Evolutionary conservation across 2,329 filamentous ascomycete genomes (phyloP).

Genomic region (Fusarium piperis): DNA sequence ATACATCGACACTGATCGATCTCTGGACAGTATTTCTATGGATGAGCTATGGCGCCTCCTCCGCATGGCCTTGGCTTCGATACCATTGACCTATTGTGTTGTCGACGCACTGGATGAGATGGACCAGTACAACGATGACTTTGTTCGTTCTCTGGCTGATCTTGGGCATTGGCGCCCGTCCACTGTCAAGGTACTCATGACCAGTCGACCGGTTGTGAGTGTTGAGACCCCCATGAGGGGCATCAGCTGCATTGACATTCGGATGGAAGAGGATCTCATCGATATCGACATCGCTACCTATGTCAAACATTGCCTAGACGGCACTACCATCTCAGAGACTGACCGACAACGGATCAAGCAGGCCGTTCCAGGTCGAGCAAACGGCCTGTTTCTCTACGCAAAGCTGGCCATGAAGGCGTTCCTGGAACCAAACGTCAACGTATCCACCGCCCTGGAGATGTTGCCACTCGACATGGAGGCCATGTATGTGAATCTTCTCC

Average conservation of each 20-base stretch:
- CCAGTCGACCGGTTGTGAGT: constrained; percentile 51
- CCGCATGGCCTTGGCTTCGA: constrained; percentile 32
- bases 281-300: constrained; percentile 54
- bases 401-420: constrained; percentile 35
- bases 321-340: constrained; percentile 24
- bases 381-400: constrained; percentile 36
- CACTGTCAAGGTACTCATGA: constrained; percentile 54
- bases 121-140: constrained; percentile 47
- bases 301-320: constrained; percentile 39
- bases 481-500: constrained; percentile 25
- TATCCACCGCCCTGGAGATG: neutral
- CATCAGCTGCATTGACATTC: constrained; percentile 42
- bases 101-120: constrained; percentile 60
- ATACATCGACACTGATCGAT: constrained; percentile 7
- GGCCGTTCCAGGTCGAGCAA: constrained; percentile 32
- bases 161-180: constrained; percentile 46
- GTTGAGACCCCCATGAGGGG: constrained; percentile 46
- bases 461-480: constrained; percentile 24
- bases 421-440: constrained; percentile 7
- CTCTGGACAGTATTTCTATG: constrained; percentile 14
- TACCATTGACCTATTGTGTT: constrained; percentile 49
- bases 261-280: constrained; percentile 50
- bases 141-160: constrained; percentile 46
- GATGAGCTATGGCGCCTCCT: constrained; percentile 47
- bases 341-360: constrained; percentile 21